Evolutionary conservation across 345 rosid species (phyloP).

Genomic region (Sisymbrium irio): DNA sequence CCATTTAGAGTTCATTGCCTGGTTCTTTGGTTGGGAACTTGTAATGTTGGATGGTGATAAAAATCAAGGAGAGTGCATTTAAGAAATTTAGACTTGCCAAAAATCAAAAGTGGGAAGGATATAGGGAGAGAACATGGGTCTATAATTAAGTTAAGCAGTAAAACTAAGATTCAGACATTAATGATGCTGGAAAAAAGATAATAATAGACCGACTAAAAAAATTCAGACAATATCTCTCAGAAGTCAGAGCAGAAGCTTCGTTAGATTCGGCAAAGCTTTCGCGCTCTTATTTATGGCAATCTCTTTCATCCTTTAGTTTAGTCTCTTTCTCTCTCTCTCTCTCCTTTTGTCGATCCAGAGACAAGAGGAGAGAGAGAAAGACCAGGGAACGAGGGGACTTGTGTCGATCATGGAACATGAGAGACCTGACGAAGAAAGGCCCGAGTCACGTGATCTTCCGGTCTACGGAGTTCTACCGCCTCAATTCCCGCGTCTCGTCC

Average conservation of each 20-base stretch:
- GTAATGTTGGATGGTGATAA: background rate
- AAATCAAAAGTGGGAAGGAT: background rate
- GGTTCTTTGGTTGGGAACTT: background rate
- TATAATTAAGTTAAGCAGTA: background rate
- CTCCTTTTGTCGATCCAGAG: conserved; percentile 15
- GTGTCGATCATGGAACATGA: conserved; percentile 32
- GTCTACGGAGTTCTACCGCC: conserved; percentile 20
- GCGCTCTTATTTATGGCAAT: conserved; percentile 27
- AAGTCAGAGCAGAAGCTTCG: conserved; percentile 3
- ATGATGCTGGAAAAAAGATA: background rate
- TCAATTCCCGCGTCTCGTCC: conserved; percentile 30
- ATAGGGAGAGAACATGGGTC: background rate
- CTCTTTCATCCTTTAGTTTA: conserved; percentile 13
- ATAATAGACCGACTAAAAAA: background rate
- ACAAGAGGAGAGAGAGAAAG: conserved; percentile 13
- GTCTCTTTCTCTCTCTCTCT: conserved; percentile 12
- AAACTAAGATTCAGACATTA: background rate
- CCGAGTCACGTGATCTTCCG: conserved; percentile 12
- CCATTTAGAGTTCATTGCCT: background rate
- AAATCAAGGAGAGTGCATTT: background rate
- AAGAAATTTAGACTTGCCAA: background rate
- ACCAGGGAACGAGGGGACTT: background rate
- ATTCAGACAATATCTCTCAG: conserved; percentile 17
- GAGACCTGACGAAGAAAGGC: conserved; percentile 38
- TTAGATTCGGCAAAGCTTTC: conserved; percentile 29